Conservation (phyloP, 495 filamentous ascomycete species). For the Xylaria curta region DNA sequence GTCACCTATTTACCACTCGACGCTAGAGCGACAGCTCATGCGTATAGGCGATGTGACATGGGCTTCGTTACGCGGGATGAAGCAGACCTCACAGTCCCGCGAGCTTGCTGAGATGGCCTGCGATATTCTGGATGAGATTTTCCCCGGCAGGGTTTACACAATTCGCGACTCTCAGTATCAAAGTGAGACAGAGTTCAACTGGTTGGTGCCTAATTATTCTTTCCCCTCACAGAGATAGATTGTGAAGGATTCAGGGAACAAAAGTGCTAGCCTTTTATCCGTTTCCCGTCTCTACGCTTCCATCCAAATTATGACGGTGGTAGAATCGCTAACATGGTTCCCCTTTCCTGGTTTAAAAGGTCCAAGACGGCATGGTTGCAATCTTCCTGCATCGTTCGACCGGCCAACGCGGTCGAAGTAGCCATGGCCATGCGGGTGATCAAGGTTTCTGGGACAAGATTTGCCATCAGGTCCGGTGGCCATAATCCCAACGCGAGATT, state of each 20-base stretch:
- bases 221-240: no score
- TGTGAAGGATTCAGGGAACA: neutral
- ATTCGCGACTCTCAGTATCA: neutral
- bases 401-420: neutral
- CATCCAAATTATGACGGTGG: no score
- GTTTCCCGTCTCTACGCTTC: neutral
- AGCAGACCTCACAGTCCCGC: neutral
- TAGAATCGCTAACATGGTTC: neutral
- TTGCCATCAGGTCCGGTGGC: neutral
- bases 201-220: neutral
- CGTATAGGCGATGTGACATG: neutral
- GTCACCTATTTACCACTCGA: neutral
- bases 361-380: neutral
- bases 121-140: neutral
- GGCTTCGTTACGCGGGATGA: neutral
- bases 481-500: neutral
- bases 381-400: neutral
- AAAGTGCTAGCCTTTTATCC: neutral
- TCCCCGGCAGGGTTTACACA: neutral
- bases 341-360: neutral
- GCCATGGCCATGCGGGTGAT: neutral
- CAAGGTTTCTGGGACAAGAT: neutral
- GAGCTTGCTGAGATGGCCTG: neutral
- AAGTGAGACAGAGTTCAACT: neutral
- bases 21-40: neutral